These are phyloP conservation scores for Eutrema yunnanense DNA, from an alignment of 345 rosid species.

Conservation along the genomic window DNA sequence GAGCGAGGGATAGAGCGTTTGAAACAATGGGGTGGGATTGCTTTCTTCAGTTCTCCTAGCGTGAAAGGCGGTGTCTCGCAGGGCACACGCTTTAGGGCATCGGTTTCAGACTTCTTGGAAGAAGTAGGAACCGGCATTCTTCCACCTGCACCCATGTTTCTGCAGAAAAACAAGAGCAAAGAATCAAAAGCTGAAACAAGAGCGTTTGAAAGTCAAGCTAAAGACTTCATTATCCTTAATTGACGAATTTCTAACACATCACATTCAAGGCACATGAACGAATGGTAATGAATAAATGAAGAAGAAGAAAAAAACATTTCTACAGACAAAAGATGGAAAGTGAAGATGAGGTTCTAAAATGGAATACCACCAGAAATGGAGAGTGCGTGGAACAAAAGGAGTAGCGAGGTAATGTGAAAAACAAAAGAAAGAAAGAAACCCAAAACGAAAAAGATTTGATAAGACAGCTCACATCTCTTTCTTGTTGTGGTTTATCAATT, in stretches of 20 bases:
- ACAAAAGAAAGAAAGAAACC: conserved; percentile 4
- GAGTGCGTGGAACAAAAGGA: neutral
- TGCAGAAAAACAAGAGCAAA: neutral
- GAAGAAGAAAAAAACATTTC: neutral
- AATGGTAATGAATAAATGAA: neutral
- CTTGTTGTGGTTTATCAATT: neutral
- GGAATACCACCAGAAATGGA: neutral
- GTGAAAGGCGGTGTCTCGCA: conserved; percentile 65
- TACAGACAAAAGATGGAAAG: neutral
- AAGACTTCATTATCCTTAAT: neutral
- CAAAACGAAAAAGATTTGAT: neutral
- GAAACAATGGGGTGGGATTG: conserved; percentile 91
- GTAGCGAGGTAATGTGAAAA: neutral
- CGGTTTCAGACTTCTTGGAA: conserved; percentile 31
- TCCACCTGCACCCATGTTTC: conserved; percentile 86
- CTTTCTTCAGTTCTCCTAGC: conserved; percentile 60
- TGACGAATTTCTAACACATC: neutral
- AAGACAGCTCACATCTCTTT: conserved; percentile 8
- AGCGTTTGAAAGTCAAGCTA: neutral
- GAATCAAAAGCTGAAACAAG: neutral
- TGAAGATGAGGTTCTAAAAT: neutral
- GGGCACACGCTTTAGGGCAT: conserved; percentile 50
- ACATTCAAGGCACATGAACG: neutral
- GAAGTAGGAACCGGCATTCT: conserved; percentile 47
- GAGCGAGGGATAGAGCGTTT: conserved; percentile 70